Conservation (phyloP, 2,329 filamentous ascomycete species). For the Emmonsia crescens region DNA sequence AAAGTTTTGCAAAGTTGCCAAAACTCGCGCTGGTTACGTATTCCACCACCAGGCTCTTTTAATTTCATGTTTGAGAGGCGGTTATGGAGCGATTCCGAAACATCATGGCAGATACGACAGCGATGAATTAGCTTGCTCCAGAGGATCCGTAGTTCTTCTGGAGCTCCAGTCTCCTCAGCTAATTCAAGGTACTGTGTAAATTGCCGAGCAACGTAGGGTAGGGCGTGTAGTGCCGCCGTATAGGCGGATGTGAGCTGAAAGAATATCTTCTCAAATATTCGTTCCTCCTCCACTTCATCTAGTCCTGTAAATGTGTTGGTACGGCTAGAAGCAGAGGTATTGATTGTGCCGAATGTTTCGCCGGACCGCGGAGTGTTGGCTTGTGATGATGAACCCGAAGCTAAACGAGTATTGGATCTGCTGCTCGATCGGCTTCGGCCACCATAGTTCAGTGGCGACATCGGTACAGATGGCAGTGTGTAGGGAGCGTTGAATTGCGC, state of each 20-base stretch:
- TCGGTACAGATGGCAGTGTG: neutral
- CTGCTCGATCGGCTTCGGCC: conserved; percentile 39
- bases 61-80: conserved; percentile 71
- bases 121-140: conserved; percentile 63
- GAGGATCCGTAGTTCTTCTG: conserved; percentile 50
- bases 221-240: conserved; percentile 58
- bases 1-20: conserved; percentile 59
- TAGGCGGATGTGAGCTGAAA: conserved; percentile 62
- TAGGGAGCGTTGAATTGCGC: conserved; percentile 11
- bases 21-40: conserved; percentile 46
- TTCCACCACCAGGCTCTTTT: conserved; percentile 67
- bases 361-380: conserved; percentile 66
- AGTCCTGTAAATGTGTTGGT: conserved; percentile 50
- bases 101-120: conserved; percentile 58
- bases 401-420: conserved; percentile 43
- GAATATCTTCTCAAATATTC: conserved; percentile 73
- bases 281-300: conserved; percentile 61
- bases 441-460: conserved; percentile 24
- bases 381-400: conserved; percentile 38
- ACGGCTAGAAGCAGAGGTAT: conserved; percentile 38
- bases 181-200: conserved; percentile 54
- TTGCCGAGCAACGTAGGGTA: conserved; percentile 60
- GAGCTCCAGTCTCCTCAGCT: conserved; percentile 49
- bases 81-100: conserved; percentile 60
- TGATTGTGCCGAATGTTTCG: conserved; percentile 57